Evolutionary conservation across 208 protist genomes (phyloP), one percentile per base, ranked within the genome.

Genomic region (Herpetomonas samuelpessoai): DNA sequence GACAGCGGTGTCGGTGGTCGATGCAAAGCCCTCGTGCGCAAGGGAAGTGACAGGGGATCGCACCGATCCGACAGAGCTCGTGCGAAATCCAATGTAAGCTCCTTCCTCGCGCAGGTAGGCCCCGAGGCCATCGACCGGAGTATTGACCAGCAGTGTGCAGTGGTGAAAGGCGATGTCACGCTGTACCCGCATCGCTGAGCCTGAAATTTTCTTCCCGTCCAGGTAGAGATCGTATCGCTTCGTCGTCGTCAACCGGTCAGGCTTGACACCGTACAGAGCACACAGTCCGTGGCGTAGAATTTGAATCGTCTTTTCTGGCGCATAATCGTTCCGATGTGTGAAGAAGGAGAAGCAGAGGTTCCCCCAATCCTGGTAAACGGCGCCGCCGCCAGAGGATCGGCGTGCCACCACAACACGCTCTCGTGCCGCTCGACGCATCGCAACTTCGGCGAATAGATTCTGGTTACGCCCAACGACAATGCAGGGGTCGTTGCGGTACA

Each of bases 161-260:
- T 96, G 90, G 50, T 96, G 90, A 46, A 82, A 85, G 1, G 86
- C 79, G 39, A 92, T 83, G 58, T 85, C 79, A 0, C 83, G 70
- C 66, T 92, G 85, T 49, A 96, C 82, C 3, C 90, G 90, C 90
- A 96, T 96, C 1, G 90, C 90, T 0, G 86, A 93, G 0, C 90
- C 90, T 0, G 83, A 91, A 41, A 96, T 91, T 65, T 96, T 96
- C 48, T 61, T 76, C 3, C 71, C 79, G 53, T 93, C 86, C 0
- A 96, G 60, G 53, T 92, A 96, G 9, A 96, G 59, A 57, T 96
- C 90, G 68, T 91, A 65, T 25, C 90, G 76, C 21, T 52, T 62
- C 1, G 85, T 92, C 28, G 86, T 85, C 0, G 80, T 93, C 12
- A 92, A 38, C 19, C 54, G 28, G 18, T 31, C 14, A 2, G n/a